A percentile compares a stretch with the other conserved stretches of the same genome.
Evolutionary conservation across 257 asterid genomes (phyloP).

Genomic region (Penstemon davidsonii): DNA sequence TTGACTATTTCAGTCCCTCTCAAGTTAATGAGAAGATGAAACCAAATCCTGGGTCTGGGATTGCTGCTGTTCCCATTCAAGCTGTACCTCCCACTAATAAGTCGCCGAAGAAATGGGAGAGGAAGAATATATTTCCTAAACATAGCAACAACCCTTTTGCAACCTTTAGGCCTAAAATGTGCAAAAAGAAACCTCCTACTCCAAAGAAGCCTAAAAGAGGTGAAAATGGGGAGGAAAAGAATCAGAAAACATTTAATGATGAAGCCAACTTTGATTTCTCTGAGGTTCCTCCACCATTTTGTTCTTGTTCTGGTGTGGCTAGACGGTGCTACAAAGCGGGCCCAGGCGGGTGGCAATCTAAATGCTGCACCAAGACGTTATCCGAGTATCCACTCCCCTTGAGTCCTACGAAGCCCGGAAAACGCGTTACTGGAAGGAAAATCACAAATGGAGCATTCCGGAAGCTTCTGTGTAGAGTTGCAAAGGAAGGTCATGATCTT

Average conservation of each 20-base stretch:
- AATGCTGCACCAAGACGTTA: conserved; percentile 35
- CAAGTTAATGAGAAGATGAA: conserved; percentile 28
- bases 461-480: conserved; percentile 34
- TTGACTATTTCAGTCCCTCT: conserved; percentile 12
- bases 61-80: conserved; percentile 45
- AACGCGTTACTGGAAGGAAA: conserved; percentile 35
- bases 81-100: conserved; percentile 30
- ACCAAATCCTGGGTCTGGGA: conserved; percentile 21
- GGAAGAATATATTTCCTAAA: conserved; percentile 4
- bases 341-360: conserved; percentile 40
- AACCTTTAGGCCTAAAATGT: conserved; percentile 6
- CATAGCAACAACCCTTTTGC: conserved; percentile 16
- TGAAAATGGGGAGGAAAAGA: conserved; percentile 22
- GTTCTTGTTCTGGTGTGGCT: conserved; percentile 34
- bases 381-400: conserved; percentile 33
- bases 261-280: conserved; percentile 32
- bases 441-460: conserved; percentile 26
- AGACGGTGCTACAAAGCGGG: conserved; percentile 36
- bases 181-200: conserved; percentile 24
- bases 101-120: conserved; percentile 18
- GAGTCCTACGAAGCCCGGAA: conserved; percentile 33
- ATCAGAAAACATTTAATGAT: conserved; percentile 25
- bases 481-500: conserved; percentile 28
- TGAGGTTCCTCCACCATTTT: conserved; percentile 32
- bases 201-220: conserved; percentile 27